phyloP scores from a whole-genome alignment of 257 asterid genomes.

The Petunia axillaris region DNA sequence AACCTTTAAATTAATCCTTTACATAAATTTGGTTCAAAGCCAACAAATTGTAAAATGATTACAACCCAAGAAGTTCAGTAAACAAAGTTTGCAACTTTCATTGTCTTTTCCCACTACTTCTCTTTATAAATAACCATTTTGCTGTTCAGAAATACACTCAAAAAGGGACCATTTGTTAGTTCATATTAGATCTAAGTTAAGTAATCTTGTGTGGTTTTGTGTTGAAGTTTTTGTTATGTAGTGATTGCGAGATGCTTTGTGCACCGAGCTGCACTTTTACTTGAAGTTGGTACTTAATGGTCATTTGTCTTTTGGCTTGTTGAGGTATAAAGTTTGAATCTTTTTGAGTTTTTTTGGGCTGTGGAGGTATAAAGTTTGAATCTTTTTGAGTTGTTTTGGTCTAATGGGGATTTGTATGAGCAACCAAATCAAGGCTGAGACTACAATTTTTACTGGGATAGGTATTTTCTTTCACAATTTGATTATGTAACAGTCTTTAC shows the following conservation, averaged over 20 bases:
- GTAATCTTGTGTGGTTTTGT: constrained; percentile 20
- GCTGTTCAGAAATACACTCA: background rate
- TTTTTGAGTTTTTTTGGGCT: constrained; percentile 26
- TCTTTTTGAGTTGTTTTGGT: constrained; percentile 30
- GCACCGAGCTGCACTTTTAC: constrained; percentile 19
- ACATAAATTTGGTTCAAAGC: background rate
- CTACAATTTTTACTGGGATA: constrained; percentile 54
- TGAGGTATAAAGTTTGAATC: constrained; percentile 26
- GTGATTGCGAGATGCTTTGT: no score
- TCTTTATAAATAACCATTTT: constrained; percentile 15
- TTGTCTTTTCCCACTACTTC: background rate
- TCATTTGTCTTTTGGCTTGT: constrained; percentile 32
- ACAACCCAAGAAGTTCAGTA: constrained; percentile 4
- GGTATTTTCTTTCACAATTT: constrained; percentile 36
- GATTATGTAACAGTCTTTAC: background rate
- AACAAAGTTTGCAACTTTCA: constrained; percentile 13
- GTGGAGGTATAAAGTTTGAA: constrained; percentile 27
- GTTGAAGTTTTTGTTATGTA: background rate
- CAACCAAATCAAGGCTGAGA: constrained; percentile 83
- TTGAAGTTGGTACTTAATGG: constrained; percentile 31
- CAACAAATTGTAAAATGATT: constrained; percentile 10
- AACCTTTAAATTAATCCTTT: background rate
- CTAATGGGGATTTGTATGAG: constrained; percentile 86
- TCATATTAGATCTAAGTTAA: constrained; percentile 56
- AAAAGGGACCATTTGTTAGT: constrained; percentile 31